Percentiles rank a stretch among this genome's conserved stretches.
phyloP scores from a whole-genome alignment of 257 asterid species.

The Anisodus acutangulus region DNA sequence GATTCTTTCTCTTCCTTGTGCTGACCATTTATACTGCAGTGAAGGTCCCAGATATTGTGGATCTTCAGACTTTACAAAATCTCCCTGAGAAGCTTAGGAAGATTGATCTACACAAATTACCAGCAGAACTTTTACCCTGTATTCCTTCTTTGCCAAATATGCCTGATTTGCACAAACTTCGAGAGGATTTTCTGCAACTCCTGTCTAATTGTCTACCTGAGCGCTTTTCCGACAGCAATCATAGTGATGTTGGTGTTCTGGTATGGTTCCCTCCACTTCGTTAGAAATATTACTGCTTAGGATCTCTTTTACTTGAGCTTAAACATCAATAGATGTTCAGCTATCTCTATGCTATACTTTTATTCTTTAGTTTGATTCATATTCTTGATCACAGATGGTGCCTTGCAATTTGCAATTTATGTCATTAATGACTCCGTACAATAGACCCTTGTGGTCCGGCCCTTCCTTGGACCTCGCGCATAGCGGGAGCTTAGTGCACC shows the following conservation, averaged over 20 bases:
- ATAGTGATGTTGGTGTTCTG: conserved; percentile 65
- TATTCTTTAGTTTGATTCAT: conserved; percentile 3
- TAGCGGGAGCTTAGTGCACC: too few relatives aligned
- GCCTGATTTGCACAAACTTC: conserved; percentile 71
- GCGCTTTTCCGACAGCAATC: conserved; percentile 62
- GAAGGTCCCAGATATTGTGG: conserved; percentile 77
- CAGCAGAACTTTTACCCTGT: conserved; percentile 42
- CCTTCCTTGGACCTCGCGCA: too few relatives aligned
- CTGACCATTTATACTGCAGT: conserved; percentile 89
- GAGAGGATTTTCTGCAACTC: conserved; percentile 67
- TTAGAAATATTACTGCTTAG: background rate
- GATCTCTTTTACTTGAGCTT: background rate
- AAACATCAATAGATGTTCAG: background rate
- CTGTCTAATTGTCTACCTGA: conserved; percentile 85
- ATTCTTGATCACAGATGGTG: background rate
- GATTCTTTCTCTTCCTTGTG: conserved; percentile 88
- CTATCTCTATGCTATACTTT: background rate
- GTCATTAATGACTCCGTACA: background rate
- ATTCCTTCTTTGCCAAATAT: conserved; percentile 81
- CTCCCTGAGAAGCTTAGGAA: conserved; percentile 68
- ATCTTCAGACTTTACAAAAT: conserved; percentile 63
- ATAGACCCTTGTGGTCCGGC: too few relatives aligned
- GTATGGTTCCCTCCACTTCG: conserved; percentile 45
- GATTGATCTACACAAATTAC: conserved; percentile 63
- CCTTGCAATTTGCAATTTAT: background rate